Percentiles rank a stretch among this genome's conserved stretches.
Conservation (phyloP, 1,284 basidiomycete genomes). For the Sanghuangporus baumii region DNA sequence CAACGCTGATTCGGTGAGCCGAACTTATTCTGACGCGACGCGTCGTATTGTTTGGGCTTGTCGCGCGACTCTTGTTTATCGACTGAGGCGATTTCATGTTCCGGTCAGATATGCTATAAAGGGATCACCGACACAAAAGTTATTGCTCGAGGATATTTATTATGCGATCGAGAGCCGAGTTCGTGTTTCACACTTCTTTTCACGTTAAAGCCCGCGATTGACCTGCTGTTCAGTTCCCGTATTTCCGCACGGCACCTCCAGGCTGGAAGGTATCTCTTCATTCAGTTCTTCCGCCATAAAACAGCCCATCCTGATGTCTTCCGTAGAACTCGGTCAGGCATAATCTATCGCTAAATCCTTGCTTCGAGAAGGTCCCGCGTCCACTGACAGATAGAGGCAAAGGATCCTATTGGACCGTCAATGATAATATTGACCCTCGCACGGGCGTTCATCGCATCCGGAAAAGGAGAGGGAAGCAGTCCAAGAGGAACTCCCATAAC, state of each 20-base stretch:
- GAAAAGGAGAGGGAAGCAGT: conserved; percentile 57
- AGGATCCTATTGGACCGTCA: conserved; percentile 84
- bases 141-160: conserved; percentile 80
- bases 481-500: conserved; percentile 30
- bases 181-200: conserved; percentile 27
- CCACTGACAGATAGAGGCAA: conserved; percentile 85
- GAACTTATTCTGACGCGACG: conserved; percentile 9
- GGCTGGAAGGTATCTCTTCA: conserved; percentile 73
- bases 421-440: conserved; percentile 79
- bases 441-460: conserved; percentile 79
- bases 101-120: conserved; percentile 72
- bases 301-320: background rate
- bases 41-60: background rate
- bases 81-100: conserved; percentile 9
- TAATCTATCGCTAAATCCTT: conserved; percentile 89
- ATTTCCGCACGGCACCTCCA: conserved; percentile 73
- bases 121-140: conserved; percentile 76
- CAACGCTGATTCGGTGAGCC: conserved; percentile 75
- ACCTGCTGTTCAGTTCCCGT: conserved; percentile 57
- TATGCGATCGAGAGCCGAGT: conserved; percentile 82
- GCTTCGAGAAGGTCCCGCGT: conserved; percentile 87
- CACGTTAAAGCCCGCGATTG: background rate
- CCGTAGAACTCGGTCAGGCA: conserved; percentile 90
- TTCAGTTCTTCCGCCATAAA: background rate
- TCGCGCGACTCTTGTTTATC: background rate